phyloP scores from a whole-genome alignment of 257 asterid species.

The Fraxinus americana region DNA sequence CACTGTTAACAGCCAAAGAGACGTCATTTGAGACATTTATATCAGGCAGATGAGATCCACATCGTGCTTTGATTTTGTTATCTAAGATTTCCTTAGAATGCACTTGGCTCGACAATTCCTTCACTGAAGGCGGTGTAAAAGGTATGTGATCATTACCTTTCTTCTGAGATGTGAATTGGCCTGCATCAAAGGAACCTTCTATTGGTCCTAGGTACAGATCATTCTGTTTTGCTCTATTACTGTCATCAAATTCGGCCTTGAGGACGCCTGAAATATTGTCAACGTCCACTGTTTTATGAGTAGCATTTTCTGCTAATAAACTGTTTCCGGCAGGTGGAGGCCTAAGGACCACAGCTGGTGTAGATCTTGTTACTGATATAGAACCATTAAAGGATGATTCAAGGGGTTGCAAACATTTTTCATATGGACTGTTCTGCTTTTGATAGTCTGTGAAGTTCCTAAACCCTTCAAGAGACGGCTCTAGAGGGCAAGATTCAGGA shows the following conservation, averaged over 20 bases:
- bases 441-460: conserved; percentile 30
- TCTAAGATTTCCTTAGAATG: conserved; percentile 32
- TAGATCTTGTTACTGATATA: conserved; percentile 44
- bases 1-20: conserved; percentile 28
- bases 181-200: conserved; percentile 35
- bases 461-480: conserved; percentile 30
- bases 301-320: conserved; percentile 25
- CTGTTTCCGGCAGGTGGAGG: conserved; percentile 55
- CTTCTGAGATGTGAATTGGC: conserved; percentile 33
- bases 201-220: conserved; percentile 31
- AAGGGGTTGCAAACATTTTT: conserved; percentile 32
- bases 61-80: conserved; percentile 24
- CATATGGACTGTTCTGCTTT: conserved; percentile 34
- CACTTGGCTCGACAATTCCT: conserved; percentile 36
- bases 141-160: conserved; percentile 34
- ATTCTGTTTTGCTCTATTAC: conserved; percentile 37
- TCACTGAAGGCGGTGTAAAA: conserved; percentile 32
- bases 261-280: conserved; percentile 36
- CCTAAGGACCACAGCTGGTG: conserved; percentile 67
- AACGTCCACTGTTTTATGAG: conserved; percentile 32
- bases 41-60: conserved; percentile 44
- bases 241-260: conserved; percentile 31
- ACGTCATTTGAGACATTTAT: conserved; percentile 33
- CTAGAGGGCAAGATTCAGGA: conserved; percentile 39
- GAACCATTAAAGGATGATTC: conserved; percentile 43